Conservation (phyloP, 176 grass and related monocot species). For the Poa pratensis region DNA sequence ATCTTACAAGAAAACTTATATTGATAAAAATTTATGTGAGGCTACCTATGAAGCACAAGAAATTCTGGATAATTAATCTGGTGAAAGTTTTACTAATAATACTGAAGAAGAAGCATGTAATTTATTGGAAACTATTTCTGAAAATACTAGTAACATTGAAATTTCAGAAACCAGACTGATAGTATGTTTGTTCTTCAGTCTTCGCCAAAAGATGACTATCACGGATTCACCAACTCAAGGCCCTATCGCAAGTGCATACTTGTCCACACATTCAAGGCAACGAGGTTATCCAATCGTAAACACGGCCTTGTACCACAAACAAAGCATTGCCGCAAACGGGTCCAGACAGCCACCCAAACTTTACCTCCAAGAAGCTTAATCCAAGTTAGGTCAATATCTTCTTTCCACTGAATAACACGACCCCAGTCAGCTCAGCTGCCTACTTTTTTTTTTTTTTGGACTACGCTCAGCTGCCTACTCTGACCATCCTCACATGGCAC, state of each 20-base stretch:
- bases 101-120: too few relatives aligned
- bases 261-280: constrained; percentile 3
- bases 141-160: too few relatives aligned
- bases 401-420: not conserved
- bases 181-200: not conserved
- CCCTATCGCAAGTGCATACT: constrained; percentile 25
- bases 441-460: not conserved
- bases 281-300: not conserved
- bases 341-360: constrained; percentile 8
- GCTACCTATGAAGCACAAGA: too few relatives aligned
- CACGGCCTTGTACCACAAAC: constrained; percentile 39
- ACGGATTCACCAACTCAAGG: not conserved
- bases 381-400: constrained; percentile 31
- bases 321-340: constrained; percentile 34
- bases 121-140: too few relatives aligned
- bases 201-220: not conserved
- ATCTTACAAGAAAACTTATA: too few relatives aligned
- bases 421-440: not conserved
- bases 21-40: too few relatives aligned
- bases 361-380: not conserved
- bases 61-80: too few relatives aligned
- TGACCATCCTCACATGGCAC: constrained; percentile 7
- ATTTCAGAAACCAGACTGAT: too few relatives aligned
- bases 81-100: too few relatives aligned
- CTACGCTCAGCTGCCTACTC: not conserved